Evolutionary conservation across 2,329 filamentous ascomycete genomes (phyloP).

Genomic region (Nemania sp.): DNA sequence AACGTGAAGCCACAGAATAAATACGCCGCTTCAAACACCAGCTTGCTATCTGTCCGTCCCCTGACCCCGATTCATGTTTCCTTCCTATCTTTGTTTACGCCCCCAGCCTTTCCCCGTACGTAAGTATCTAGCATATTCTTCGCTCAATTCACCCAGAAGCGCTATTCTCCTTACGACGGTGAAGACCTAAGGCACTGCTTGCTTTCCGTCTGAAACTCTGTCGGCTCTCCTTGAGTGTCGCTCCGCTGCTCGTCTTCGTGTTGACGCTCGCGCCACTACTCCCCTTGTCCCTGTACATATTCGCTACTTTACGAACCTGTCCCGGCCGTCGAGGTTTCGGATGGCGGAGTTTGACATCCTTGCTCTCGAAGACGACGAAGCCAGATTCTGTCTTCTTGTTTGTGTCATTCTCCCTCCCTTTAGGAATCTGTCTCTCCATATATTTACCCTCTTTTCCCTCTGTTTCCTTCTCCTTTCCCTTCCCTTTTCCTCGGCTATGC

Average conservation of each 20-base stretch:
- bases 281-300: conserved; percentile 51
- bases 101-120: neutral
- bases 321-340: conserved; percentile 49
- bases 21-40: conserved; percentile 15
- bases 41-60: neutral
- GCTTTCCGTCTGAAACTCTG: conserved; percentile 29
- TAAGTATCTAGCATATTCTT: no score
- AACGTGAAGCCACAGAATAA: conserved; percentile 13
- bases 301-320: conserved; percentile 50
- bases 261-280: conserved; percentile 30
- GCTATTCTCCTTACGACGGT: neutral
- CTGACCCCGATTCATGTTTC: neutral
- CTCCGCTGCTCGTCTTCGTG: conserved; percentile 31
- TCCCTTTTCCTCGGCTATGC: conserved; percentile 39
- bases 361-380: conserved; percentile 49
- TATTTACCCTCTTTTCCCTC: neutral
- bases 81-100: neutral
- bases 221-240: conserved; percentile 23
- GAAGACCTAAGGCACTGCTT: conserved; percentile 32
- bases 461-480: conserved; percentile 28
- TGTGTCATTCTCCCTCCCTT: conserved; percentile 41
- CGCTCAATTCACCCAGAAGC: neutral
- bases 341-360: conserved; percentile 46
- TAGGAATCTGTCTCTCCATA: conserved; percentile 7
- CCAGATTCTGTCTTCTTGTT: conserved; percentile 50